Conservation (phyloP, 257 asterid species). For the Jasminum sambac region DNA sequence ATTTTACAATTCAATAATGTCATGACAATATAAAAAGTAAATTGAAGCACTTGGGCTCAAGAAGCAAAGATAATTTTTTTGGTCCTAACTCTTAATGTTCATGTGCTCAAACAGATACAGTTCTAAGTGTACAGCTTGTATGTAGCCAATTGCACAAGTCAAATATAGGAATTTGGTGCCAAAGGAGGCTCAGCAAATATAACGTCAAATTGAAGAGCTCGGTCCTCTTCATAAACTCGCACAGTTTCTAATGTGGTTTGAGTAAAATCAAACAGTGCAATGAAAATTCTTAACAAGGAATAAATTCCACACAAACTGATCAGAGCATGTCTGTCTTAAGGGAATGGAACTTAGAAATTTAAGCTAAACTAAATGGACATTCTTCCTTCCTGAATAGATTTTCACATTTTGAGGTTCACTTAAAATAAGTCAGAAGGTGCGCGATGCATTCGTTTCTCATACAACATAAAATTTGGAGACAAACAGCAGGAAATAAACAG, state of each 20-base stretch:
- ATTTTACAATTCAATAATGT: conserved; percentile 18
- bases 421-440: not conserved
- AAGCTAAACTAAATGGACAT: not conserved
- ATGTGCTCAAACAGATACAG: not conserved
- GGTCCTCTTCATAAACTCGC: not conserved
- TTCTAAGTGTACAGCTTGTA: not conserved
- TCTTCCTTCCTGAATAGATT: not conserved
- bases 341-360: not conserved
- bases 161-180: not conserved
- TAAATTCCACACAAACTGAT: not conserved
- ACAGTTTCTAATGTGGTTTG: not conserved
- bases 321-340: not conserved
- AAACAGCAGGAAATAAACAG: not conserved
- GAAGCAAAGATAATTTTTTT: not conserved
- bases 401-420: not conserved
- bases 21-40: not conserved
- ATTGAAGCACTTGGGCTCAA: not conserved
- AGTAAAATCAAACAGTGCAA: not conserved
- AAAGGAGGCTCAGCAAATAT: not conserved
- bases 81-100: not conserved
- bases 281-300: not conserved
- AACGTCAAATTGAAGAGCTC: not conserved
- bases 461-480: conserved; percentile 1
- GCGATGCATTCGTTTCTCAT: not conserved
- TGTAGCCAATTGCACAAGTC: not conserved